A percentile compares a stretch with the other conserved stretches of the same genome.
Conservation (phyloP, 768 basidiomycete genomes). For the Trametes maxima region DNA sequence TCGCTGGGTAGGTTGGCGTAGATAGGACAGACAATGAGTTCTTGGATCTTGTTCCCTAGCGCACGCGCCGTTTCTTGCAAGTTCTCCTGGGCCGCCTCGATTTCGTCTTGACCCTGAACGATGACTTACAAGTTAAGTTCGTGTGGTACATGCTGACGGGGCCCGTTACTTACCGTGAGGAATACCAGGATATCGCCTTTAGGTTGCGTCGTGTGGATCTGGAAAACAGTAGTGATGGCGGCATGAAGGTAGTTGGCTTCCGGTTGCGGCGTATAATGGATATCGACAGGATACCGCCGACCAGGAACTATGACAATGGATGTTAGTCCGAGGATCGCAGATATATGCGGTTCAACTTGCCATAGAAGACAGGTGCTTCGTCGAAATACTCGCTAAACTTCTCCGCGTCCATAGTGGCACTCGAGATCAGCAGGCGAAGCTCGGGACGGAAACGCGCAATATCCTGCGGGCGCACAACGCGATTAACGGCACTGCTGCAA, state of each 20-base stretch:
- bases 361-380: constrained; percentile 91
- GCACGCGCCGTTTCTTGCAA: constrained; percentile 93
- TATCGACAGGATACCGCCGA: constrained; percentile 95
- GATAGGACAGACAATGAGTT: constrained; percentile 95
- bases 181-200: constrained; percentile 98
- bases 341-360: constrained; percentile 44
- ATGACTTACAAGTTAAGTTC: constrained; percentile 9
- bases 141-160: background rate
- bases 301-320: constrained; percentile 82
- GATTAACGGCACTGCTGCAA: constrained; percentile 33
- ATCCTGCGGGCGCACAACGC: constrained; percentile 56
- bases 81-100: constrained; percentile 96
- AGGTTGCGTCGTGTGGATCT: constrained; percentile 98
- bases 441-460: constrained; percentile 97
- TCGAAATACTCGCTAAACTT: constrained; percentile 99
- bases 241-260: constrained; percentile 99
- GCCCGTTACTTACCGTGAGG: constrained; percentile 69
- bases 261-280: constrained; percentile 98
- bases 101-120: constrained; percentile 95
- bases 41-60: constrained; percentile 92
- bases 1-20: constrained; percentile 99
- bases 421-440: constrained; percentile 89
- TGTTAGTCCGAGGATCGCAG: constrained; percentile 12
- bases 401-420: constrained; percentile 96
- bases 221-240: constrained; percentile 97